A percentile compares a stretch with the other conserved stretches of the same genome.
phyloP scores from a whole-genome alignment of 2,329 filamentous ascomycete species.

The Fusarium clavum region DNA sequence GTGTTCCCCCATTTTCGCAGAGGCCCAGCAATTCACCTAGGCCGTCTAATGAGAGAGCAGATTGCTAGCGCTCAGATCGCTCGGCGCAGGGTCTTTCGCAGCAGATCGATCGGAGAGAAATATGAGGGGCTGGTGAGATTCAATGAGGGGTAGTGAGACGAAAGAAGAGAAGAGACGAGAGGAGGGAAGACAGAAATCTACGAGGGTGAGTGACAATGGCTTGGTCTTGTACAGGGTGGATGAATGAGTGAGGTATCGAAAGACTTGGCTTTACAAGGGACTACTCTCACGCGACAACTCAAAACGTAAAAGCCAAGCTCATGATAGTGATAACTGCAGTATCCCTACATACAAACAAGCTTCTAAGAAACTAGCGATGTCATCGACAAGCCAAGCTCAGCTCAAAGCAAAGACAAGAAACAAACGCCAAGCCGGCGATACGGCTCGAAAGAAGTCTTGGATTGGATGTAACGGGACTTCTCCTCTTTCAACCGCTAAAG shows the following conservation, averaged over 20 bases:
- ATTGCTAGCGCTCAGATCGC: neutral
- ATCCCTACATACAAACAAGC: neutral
- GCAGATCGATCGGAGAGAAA: slow-evolving; percentile 21
- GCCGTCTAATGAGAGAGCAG: slow-evolving; percentile 11
- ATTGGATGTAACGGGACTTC: neutral
- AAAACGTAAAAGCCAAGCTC: slow-evolving; percentile 8
- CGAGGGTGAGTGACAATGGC: slow-evolving; percentile 17
- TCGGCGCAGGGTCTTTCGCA: slow-evolving; percentile 4
- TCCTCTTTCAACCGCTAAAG: neutral
- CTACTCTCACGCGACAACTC: slow-evolving; percentile 31
- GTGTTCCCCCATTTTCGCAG: slow-evolving; percentile 48
- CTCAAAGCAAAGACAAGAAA: slow-evolving; percentile 15
- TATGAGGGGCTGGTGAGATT: slow-evolving; percentile 6
- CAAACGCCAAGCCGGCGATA: slow-evolving; percentile 35
- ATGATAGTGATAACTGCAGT: neutral
- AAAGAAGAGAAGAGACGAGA: neutral
- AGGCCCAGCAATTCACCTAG: slow-evolving; percentile 1
- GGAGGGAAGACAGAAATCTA: neutral
- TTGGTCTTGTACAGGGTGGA: slow-evolving; percentile 4
- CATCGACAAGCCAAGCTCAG: slow-evolving; percentile 23
- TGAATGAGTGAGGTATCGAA: neutral
- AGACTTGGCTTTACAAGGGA: slow-evolving; percentile 29
- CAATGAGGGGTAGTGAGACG: slow-evolving; percentile 18
- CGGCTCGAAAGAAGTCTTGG: slow-evolving; percentile 31
- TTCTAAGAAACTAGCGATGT: slow-evolving; percentile 14